Base-by-base conservation (phyloP, 2,329 filamentous ascomycete species). In the Fusarium guadeloupense region DNA sequence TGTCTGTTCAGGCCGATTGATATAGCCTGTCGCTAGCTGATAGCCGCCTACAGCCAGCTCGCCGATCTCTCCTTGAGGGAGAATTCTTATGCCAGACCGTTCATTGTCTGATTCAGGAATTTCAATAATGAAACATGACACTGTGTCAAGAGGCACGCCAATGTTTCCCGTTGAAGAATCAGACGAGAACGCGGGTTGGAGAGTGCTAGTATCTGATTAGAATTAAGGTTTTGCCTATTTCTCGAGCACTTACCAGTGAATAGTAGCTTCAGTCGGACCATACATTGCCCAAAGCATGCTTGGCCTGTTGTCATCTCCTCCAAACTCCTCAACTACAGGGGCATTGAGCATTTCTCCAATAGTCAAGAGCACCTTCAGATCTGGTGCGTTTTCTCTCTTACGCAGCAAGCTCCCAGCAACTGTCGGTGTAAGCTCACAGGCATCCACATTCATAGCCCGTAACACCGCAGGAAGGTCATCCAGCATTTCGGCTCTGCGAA, bases 341-440 rank as follows among this genome's bases (percentile, higher is more conserved):
- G 83, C 80, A 4, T 90, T 96, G 30, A 97, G 83, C 93, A 96
- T 97, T 75, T 97, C 93, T 6, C 93, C 93, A 65, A 97, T 97
- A 0, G 93, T 97, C 20, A 97, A 77, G 1, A 97, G 80, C 1
- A 93, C 76, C 46, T 83, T 86, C 31, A 97, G 74, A 0, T 78
- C 77, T 0, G 93, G 92, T 0, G 88, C 91, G 42, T 84, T 85
- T 3, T 80, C 72, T 62, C 92, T 83, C n/a, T 78, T 86, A 19
- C 85, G 84, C 16, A 97, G 77, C 9, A 97, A 77, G 66, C 90
- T 93, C 9, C 88, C 89, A 1, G 89, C 91, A 10, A 97, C 93
- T 0, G 92, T 96, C 1, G 93, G 93, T 0, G 93, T 97, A 47
- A 97, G 80, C 76, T 97, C 93, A 60, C 90, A 93, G 1, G 91